phyloP scores from a whole-genome alignment of 306 rosid genomes.

The Cucumis melo region DNA sequence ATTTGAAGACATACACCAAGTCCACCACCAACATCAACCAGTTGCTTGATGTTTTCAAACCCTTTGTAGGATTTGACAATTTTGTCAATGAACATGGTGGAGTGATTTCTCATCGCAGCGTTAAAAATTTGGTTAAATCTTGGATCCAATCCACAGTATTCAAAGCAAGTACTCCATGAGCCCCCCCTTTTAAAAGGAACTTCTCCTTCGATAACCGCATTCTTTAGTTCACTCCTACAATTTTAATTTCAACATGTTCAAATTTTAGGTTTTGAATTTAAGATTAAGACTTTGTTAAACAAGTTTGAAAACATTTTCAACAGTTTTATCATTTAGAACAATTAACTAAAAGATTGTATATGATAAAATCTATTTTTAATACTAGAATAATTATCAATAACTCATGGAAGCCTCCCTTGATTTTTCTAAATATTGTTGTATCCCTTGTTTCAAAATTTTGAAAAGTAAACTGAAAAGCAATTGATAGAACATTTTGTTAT shows the following conservation, averaged over 20 bases:
- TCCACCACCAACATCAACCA: slow-evolving; percentile 21
- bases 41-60: slow-evolving; percentile 18
- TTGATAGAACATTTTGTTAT: too few relatives aligned
- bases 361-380: too few relatives aligned
- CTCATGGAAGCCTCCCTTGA: too few relatives aligned
- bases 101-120: slow-evolving; percentile 28
- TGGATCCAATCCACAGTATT: slow-evolving; percentile 16
- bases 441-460: too few relatives aligned
- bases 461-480: too few relatives aligned
- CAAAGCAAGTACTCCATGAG: slow-evolving; percentile 22
- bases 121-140: slow-evolving; percentile 22
- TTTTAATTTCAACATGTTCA: not conserved
- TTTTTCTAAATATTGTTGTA: too few relatives aligned
- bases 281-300: too few relatives aligned
- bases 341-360: too few relatives aligned
- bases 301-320: too few relatives aligned
- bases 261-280: too few relatives aligned
- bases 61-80: slow-evolving; percentile 32
- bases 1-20: slow-evolving; percentile 17
- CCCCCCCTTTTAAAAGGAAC: slow-evolving; percentile 28
- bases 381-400: too few relatives aligned
- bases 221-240: slow-evolving; percentile 26
- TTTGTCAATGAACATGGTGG: slow-evolving; percentile 22
- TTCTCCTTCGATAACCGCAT: slow-evolving; percentile 25
- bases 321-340: too few relatives aligned